Evolutionary conservation across 2,329 filamentous ascomycete species (phyloP), one percentile per base, ranked within the genome.

Genomic region (Fusarium pseudograminearum): DNA sequence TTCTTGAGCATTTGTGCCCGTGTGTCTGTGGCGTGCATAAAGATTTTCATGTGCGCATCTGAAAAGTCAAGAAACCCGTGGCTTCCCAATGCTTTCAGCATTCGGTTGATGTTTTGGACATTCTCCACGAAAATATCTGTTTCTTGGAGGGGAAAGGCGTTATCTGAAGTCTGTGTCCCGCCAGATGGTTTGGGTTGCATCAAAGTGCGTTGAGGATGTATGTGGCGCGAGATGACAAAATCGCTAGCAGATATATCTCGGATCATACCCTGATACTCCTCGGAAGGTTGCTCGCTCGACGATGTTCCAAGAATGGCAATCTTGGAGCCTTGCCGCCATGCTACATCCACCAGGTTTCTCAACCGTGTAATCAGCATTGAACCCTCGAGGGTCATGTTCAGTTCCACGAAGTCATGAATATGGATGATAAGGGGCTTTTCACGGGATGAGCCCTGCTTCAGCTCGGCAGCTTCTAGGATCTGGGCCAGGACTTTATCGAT

Each of bases 301-400:
- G 91, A 91, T 8, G 92, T 93, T n/a, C 94, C 96, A 33, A 98
- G 80, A 20, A 98, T 85, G 57, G 94, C 86, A 53, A 97, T 86
- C 62, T 87, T 87, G 70, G 90, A 86, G 7, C 94, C 94, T 40
- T 88, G 85, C 56, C 86, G 85, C 83, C 94, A 91, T 61, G 90
- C 86, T 62, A 87, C 86, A 73, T 94, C 90, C 28, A 97, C 88
- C 9, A 91, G 83, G 48, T 87, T 86, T 55, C 92, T 89, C 15
- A 99, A 81, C 61, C 90, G 89, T 41, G 84, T 82, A 10, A 98
- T 81, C 33, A 98, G 86, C 24, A 87, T 85, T 3, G 87, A 84
- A 14, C 93, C 93, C 61, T 93, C 89, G 8, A 86, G 78, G 1
- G 91, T 90, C 75, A 87, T 86, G 72, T 86, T 88, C 11, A 99